Base-by-base conservation (phyloP, 2,329 filamentous ascomycete species). In the Zymoseptoria passerinii region DNA sequence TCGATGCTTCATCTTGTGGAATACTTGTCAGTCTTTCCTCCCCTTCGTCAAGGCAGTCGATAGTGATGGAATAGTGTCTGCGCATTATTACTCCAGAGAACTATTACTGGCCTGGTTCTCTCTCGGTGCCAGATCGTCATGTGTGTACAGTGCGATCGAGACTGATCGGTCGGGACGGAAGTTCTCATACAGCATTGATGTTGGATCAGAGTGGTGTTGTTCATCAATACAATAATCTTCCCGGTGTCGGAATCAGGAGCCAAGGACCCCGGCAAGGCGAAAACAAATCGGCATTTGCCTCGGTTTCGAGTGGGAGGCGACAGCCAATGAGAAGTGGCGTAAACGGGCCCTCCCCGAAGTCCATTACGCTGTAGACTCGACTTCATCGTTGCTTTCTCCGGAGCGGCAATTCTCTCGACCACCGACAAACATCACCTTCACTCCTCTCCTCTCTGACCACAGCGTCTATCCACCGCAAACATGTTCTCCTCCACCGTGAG, bases 401-500 rank as follows among this genome's bases (percentile, higher is more conserved):
- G 16, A 40, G 35, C 10, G 35, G 13, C 35, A 16, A 40, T 13
- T 4, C 35, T 44, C 16, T 44, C 13, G 10, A 44, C 35, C 35
- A 44, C n/a, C 35, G 13, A 44, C 35, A 13, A n/a, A n/a, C 35
- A n/a, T 16, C 35, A 44, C 35, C 4, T 23, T 4, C 23, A 3
- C 23, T 23, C 23, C 23, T 44, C 28, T 20, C 52, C 19, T 29
- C 52, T 20, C 28, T 2, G 52, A 40, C 52, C 28, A 20, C 23
- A 53, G 40, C 48, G 23, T n/a, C 40, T 10, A 9, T 54, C 27
- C 29, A 28, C 54, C 57, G 58, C 54, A 58, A 61, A n/a, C 61
- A 74, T 75, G 73, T 70, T 70, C 61, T 72, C 72, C 57, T 64
- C 71, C 56, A 66, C 67, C 54, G 60, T 74, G 58, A 70, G 70